Evolutionary conservation across 495 filamentous ascomycete genomes (phyloP), one percentile per base, ranked within the genome.

Genomic region (Penicillium riverlandense): DNA sequence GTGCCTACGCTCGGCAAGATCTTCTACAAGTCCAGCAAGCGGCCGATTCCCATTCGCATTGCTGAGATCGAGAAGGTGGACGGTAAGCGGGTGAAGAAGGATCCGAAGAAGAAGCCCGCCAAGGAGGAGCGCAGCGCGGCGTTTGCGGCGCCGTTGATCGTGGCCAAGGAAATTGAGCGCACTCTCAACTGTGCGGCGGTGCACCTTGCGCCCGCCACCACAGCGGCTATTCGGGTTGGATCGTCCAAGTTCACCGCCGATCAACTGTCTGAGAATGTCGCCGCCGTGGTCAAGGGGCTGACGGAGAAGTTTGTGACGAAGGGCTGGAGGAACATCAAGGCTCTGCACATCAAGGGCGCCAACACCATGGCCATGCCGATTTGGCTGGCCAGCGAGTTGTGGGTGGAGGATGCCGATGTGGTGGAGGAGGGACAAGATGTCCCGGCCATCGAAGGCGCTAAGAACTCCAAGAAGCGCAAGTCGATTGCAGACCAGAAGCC

Each of bases 381-480:
- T 48, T 98, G 88, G 85, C 70, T 96, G 56, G 85, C 92, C 8
- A 79, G 83, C 55, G 86, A 97, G 70, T 66, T 98, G 41, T 98
- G 90, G 88, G 68, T 84, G 29, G 85, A 88, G 40, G 85, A 90
- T 50, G 71, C 65, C 14, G 86, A 95, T 63, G 83, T 96, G 6
- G 65, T 95, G 53, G 79, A 78, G 41, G 62, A 77, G 35, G 70
- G 69, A 40, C 70, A 72, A 29, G 75, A 75, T 47, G 53, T 56
- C 15, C 63, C 66, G 40, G 60, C 69, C 37, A 62, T 62, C 16
- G 78, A 79, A 59, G 71, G 71, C 55, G 66, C 70, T 45, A 82
- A 79, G 61, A 69, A 75, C 43, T 70, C 68, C 45, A 87, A 83
- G 77, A 88, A 89, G 75, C 75, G 84, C 53, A 75, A 75, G 59